A percentile compares a stretch with the other conserved stretches of the same genome.
These are phyloP conservation scores for Zhuliangozyma parablackwelliae DNA, from an alignment of 1,139 yeast genomes.

Conservation along the genomic window DNA sequence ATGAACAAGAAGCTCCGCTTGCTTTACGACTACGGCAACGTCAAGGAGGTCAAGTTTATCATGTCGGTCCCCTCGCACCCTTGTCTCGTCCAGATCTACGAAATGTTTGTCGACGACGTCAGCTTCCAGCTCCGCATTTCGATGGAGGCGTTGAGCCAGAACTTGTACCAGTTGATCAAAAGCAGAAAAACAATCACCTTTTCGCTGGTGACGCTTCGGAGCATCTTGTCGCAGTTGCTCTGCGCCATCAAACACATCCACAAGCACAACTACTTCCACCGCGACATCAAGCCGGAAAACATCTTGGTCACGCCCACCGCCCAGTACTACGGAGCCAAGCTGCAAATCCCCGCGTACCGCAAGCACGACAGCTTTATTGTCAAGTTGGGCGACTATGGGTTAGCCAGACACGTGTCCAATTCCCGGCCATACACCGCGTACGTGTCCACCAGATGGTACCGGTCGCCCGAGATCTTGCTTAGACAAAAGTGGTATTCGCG, in stretches of 20 bases:
- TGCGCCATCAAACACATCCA: conserved; percentile 84
- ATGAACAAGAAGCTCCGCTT: conserved; percentile 54
- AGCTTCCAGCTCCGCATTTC: conserved; percentile 66
- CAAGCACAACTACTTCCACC: conserved; percentile 66
- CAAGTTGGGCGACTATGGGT: conserved; percentile 89
- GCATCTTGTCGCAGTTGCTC: conserved; percentile 67
- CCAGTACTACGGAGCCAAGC: conserved; percentile 47
- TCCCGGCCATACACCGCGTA: conserved; percentile 65
- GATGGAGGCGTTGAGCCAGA: conserved; percentile 87
- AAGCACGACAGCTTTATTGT: conserved; percentile 53
- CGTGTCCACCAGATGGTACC: conserved; percentile 93
- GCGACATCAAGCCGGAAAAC: conserved; percentile 81
- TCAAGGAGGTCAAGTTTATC: conserved; percentile 75
- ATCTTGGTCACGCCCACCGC: conserved; percentile 62
- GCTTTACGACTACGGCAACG: conserved; percentile 54
- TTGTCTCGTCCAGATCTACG: conserved; percentile 68
- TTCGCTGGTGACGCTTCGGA: conserved; percentile 54
- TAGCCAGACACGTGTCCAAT: conserved; percentile 63
- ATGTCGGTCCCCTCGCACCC: conserved; percentile 67
- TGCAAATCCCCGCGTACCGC: conserved; percentile 34
- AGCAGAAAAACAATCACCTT: conserved; percentile 49
- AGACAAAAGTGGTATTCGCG: conserved; percentile 62
- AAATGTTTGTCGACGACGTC: conserved; percentile 66
- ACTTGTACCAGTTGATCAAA: conserved; percentile 67
- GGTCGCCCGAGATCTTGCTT: conserved; percentile 87